These are phyloP conservation scores for Inga laurina DNA, from an alignment of 306 rosid species.

Conservation along the genomic window DNA sequence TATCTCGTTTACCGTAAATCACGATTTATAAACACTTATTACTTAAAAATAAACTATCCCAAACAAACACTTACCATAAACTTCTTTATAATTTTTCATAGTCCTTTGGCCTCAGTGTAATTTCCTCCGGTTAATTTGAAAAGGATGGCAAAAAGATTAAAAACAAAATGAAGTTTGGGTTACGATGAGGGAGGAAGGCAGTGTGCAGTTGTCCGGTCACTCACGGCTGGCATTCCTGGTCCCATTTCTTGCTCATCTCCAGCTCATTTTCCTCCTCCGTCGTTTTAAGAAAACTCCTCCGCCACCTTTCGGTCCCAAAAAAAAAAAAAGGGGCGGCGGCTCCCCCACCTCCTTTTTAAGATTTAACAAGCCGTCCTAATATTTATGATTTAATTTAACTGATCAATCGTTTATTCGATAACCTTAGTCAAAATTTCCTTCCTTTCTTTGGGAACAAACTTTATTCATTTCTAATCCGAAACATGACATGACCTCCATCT, in stretches of 20 bases:
- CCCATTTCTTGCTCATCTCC: not conserved
- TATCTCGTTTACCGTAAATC: no score
- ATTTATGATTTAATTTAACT: not conserved
- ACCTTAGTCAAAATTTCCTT: not conserved
- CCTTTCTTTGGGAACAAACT: not conserved
- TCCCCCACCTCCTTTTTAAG: not conserved
- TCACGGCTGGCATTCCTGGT: slow-evolving; percentile 43
- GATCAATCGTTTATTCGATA: not conserved
- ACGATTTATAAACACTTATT: no score
- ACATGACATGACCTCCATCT: not conserved
- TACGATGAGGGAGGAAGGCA: not conserved
- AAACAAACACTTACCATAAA: no score
- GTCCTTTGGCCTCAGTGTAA: no score
- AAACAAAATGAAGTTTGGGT: not conserved
- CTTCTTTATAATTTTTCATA: no score
- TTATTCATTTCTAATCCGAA: not conserved
- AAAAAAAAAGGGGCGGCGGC: no score
- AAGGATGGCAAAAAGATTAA: no score
- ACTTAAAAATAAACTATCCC: no score
- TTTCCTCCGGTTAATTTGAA: no score
- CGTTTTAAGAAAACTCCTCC: not conserved
- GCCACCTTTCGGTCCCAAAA: not conserved
- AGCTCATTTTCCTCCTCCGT: not conserved
- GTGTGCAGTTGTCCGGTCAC: slow-evolving; percentile 10
- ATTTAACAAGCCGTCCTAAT: not conserved